Evolutionary conservation across 2,329 filamentous ascomycete species (phyloP).

Genomic region (Arthroderma sp.): DNA sequence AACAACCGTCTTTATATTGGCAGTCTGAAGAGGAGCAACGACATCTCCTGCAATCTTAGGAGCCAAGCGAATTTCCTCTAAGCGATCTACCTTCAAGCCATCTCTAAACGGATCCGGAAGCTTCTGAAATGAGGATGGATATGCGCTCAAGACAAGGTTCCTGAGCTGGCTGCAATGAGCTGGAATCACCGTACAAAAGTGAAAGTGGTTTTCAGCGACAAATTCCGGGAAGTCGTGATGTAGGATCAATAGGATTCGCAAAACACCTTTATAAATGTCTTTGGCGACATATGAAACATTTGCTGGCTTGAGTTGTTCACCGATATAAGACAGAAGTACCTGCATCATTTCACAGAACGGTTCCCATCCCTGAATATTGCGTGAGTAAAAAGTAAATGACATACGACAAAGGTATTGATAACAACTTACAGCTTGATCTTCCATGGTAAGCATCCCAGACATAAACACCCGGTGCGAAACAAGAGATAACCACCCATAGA

Average conservation of each 20-base stretch:
- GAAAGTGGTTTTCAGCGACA: slow-evolving; percentile 71
- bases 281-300: slow-evolving; percentile 57
- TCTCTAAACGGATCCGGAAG: slow-evolving; percentile 60
- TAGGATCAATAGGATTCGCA: slow-evolving; percentile 71
- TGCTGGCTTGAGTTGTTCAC: slow-evolving; percentile 63
- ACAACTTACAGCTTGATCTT: slow-evolving; percentile 38
- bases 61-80: slow-evolving; percentile 59
- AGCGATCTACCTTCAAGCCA: slow-evolving; percentile 60
- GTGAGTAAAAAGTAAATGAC: slow-evolving; percentile 4
- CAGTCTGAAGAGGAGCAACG: slow-evolving; percentile 32
- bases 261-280: slow-evolving; percentile 69
- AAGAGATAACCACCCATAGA: slow-evolving; percentile 71
- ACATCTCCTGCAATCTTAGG: slow-evolving; percentile 55
- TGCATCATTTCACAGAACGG: slow-evolving; percentile 61
- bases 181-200: slow-evolving; percentile 68
- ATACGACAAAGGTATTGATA: background rate
- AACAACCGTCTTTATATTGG: slow-evolving; percentile 41
- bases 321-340: slow-evolving; percentile 58
- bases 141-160: slow-evolving; percentile 76
- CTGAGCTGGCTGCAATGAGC: slow-evolving; percentile 74
- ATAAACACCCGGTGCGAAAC: slow-evolving; percentile 77
- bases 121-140: slow-evolving; percentile 55
- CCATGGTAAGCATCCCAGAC: slow-evolving; percentile 58
- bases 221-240: slow-evolving; percentile 95
- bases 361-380: slow-evolving; percentile 50